These are phyloP conservation scores for Tetradesmus obliquus DNA, from an alignment of 139 green algal species.

Conservation along the genomic window DNA sequence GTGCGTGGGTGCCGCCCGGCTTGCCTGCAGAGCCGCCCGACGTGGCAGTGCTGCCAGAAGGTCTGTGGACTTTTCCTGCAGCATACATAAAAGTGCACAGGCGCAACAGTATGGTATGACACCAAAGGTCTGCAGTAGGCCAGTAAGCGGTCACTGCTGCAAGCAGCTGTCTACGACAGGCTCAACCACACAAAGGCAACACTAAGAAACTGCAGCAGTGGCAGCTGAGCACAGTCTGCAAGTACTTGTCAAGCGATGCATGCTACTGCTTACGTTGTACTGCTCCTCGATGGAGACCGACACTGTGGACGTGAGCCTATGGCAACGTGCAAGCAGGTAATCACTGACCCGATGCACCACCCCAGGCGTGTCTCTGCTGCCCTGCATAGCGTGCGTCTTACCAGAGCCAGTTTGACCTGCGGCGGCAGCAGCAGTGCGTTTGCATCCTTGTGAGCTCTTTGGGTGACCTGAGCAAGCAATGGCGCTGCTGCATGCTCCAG, in stretches of 20 bases:
- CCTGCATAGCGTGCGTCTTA: conserved; percentile 34
- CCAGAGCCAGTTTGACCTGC: conserved; percentile 22
- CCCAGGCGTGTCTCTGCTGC: neutral
- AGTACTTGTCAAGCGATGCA: neutral
- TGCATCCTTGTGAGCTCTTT: neutral
- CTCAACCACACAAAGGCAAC: too few relatives aligned
- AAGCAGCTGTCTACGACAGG: too few relatives aligned
- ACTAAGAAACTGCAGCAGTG: neutral
- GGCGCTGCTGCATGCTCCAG: too few relatives aligned
- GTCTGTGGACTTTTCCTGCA: conserved; percentile 29
- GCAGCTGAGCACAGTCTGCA: neutral
- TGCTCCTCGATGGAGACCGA: conserved; percentile 15
- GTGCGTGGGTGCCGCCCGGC: neutral
- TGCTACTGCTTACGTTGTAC: conserved; percentile 12
- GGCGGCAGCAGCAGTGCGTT: neutral
- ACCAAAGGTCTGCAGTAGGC: neutral
- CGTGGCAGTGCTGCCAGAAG: neutral
- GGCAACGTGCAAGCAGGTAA: conserved; percentile 2
- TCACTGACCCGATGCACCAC: neutral
- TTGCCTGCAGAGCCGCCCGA: neutral
- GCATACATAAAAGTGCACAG: neutral
- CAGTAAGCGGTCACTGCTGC: too few relatives aligned
- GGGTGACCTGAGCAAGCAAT: too few relatives aligned
- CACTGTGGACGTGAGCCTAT: neutral
- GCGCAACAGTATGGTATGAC: neutral